Conservation (phyloP, 345 rosid genomes). For the Tarenaya hassleriana region DNA sequence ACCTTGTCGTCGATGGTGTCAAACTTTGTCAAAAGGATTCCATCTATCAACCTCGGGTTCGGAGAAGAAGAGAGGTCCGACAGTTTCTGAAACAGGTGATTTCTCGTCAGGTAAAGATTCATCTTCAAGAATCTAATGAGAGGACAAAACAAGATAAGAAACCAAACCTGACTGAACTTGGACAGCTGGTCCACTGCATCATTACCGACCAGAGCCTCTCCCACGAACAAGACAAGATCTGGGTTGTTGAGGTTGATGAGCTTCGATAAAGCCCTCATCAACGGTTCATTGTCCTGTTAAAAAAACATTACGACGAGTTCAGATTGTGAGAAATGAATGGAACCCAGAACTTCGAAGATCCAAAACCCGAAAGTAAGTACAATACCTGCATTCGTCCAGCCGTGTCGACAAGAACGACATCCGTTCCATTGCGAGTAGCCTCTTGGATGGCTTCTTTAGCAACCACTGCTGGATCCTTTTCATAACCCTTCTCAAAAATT, state of each 20-base stretch:
- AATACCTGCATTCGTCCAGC: constrained; percentile 97
- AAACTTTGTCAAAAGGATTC: constrained; percentile 89
- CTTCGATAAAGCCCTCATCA: constrained; percentile 98
- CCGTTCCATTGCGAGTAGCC: constrained; percentile 77
- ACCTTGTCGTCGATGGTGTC: constrained; percentile 99
- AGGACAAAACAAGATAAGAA: constrained; percentile 1
- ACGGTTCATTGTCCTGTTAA: constrained; percentile 80
- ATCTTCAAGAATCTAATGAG: not conserved
- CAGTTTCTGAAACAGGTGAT: constrained; percentile 70
- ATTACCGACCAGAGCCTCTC: constrained; percentile 98
- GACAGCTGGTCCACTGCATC: constrained; percentile 96
- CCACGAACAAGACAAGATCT: constrained; percentile 91
- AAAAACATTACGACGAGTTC: not conserved
- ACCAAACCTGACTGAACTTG: constrained; percentile 82
- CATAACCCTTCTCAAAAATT: constrained; percentile 96
- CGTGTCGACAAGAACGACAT: constrained; percentile 97
- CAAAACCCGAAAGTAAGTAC: not conserved
- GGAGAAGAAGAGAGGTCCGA: constrained; percentile 80
- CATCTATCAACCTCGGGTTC: constrained; percentile 74
- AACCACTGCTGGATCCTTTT: constrained; percentile 94
- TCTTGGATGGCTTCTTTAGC: constrained; percentile 98
- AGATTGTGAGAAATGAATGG: no score
- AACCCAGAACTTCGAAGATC: no score
- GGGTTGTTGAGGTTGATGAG: constrained; percentile 79
- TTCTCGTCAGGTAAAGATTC: no score